Base-by-base conservation (phyloP, 164 flowering plant species). In the Magnolia changhungtana region DNA sequence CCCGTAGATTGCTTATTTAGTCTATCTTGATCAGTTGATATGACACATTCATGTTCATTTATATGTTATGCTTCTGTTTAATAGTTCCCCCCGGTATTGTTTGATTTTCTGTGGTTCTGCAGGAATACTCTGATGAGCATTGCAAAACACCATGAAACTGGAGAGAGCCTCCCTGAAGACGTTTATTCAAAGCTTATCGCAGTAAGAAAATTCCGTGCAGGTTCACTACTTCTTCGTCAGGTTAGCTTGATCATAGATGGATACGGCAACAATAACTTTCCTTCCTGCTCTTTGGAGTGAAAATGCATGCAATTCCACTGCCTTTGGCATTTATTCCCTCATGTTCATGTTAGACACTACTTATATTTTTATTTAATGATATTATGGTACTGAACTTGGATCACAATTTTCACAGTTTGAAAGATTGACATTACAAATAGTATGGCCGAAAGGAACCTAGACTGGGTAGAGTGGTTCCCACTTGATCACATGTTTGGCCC, bases 81-180 rank as follows among this genome's bases (percentile, higher is more conserved):
- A 55, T 16, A 55, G 13, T 55, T 55, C 61, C 3, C 16, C 0
- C 16, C n/a, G 3, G 1, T 7, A 29, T 29, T 16, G 50, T 69
- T 69, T 69, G 11, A 29, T 69, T 69, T 31, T 50, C n/a, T 29
- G 31, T 24, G 64, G 11, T 59, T 6, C 50, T 75, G 72, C 84
- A 96, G 99, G 88, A 92, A 90, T 78, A 92, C 97, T n/a, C 80
- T 96, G 75, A 88, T 93, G 97, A 81, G 93, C 86, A 89, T 96
- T 75, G 99, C 98, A 68, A 94, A 91, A 82, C 98, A 96, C 83
- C 93, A 89, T 84, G 96, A 94, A 89, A 92, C 98, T 78, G 98
- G 98, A 66, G 98, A 91, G 80, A 84, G 77, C 78, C 95, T 96
- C 61, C 98, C 97, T 21, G 99, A 94, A 82, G 99, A 89, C 20